A percentile compares a stretch with the other conserved stretches of the same genome.
Evolutionary conservation across 352 stramenopile species (phyloP).

Genomic region (Globisporangium emineosum): DNA sequence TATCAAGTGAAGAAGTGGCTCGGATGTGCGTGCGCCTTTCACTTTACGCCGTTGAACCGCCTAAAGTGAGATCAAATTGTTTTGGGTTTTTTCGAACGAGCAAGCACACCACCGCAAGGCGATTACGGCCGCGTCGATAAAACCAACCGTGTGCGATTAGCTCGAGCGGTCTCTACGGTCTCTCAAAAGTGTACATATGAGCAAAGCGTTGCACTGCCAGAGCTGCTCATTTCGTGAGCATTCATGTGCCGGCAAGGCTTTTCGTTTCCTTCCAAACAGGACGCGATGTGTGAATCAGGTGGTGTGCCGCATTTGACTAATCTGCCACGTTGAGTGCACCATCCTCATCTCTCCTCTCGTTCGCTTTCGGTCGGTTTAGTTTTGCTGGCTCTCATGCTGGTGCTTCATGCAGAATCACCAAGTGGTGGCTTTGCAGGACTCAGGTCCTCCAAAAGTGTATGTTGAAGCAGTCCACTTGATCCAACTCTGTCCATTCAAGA

Average conservation of each 20-base stretch:
- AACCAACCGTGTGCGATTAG: neutral
- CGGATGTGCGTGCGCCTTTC: neutral
- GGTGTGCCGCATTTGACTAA: neutral
- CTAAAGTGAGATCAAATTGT: no score
- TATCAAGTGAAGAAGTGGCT: neutral
- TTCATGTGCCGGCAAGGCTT: neutral
- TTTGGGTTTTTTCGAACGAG: neutral
- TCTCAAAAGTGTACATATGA: neutral
- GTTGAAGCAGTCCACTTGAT: slow-evolving; percentile 5
- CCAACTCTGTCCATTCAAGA: neutral
- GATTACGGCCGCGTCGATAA: neutral
- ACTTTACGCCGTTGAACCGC: neutral
- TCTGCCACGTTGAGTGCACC: no score
- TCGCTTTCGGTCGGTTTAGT: neutral
- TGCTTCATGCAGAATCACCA: neutral
- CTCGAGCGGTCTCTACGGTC: neutral
- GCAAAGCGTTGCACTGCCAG: neutral
- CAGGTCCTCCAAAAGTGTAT: slow-evolving; percentile 1
- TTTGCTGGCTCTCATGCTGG: neutral
- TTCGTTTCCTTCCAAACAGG: slow-evolving; percentile 3
- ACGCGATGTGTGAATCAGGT: slow-evolving; percentile 1
- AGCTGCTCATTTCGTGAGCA: neutral
- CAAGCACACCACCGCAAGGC: no score
- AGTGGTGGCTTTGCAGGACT: neutral
- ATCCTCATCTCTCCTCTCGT: neutral